Base-by-base conservation (phyloP, 768 basidiomycete genomes). In the Lentinula sp. region DNA sequence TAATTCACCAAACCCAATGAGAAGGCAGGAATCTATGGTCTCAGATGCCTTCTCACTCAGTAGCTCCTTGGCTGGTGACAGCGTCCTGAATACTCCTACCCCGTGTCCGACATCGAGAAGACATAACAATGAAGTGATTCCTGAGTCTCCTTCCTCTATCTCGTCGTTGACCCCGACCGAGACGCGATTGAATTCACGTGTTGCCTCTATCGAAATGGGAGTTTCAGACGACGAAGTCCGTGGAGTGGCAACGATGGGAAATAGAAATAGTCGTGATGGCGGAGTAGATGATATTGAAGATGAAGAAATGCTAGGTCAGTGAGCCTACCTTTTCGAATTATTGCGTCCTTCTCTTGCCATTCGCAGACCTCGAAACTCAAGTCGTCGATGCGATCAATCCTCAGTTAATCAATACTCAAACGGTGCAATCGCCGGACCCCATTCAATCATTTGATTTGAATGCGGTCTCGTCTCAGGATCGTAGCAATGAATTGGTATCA, bases 251-350 rank as follows among this genome's bases (percentile, higher is more conserved):
- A 8, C 37, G 9, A 39, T 8, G 37, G n/a, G 57, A 16, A 10
- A 35, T 28, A 23, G 42, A 34, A 23, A 21, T 35, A 16, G 51
- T 52, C 61, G 61, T 31, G 55, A 58, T 48, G 64, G 32, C 15
- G 42, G 48, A 46, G 31, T 23, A 10, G 16, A 56, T 43, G 55
- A 40, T 43, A 56, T 56, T 32, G 67, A 71, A 13, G 81, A 83
- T 40, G 68, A 70, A 8, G 79, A 83, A 65, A 85, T 81, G 75
- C 72, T 84, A 58, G 79, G 80, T 83, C 62, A 35, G 68, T 48
- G 16, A 32, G 42, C n/a, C 53, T 43, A 45, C 53, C 35, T 59
- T 18, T 43, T 28, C 51, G 40, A 39, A 4, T 57, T 9, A 56
- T 4, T 31, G 46, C 15, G 55, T 51, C 15, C 50, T n/a, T 39